Conservation (phyloP, 2,329 filamentous ascomycete genomes). For the Boeremia lycopersici region DNA sequence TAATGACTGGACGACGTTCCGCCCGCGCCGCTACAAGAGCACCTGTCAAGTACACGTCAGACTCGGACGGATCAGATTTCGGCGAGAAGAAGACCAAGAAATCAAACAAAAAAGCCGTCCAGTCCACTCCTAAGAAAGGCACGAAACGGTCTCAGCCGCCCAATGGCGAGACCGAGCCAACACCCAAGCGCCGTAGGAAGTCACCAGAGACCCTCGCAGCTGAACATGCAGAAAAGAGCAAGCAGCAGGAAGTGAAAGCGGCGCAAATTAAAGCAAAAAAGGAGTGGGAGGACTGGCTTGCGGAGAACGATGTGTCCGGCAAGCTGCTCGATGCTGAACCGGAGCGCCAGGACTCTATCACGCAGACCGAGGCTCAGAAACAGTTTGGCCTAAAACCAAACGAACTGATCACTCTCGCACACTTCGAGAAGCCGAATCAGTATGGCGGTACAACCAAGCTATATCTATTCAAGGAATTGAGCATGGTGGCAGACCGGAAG, state of each 20-base stretch:
- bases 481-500: slow-evolving; percentile 3
- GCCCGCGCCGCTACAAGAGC: slow-evolving; percentile 18
- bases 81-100: slow-evolving; percentile 13
- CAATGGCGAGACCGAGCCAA: not conserved
- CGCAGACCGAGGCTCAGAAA: slow-evolving; percentile 4
- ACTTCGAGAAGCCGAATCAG: slow-evolving; percentile 1
- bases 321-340: not conserved
- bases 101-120: not conserved
- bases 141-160: not conserved
- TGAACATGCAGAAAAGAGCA: slow-evolving; percentile 1
- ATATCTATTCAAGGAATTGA: not conserved
- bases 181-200: slow-evolving; percentile 16
- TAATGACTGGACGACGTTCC: slow-evolving; percentile 22
- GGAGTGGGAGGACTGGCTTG: slow-evolving; percentile 11
- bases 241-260: slow-evolving; percentile 5
- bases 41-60: slow-evolving; percentile 23
- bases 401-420: not conserved
- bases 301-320: slow-evolving; percentile 4
- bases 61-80: slow-evolving; percentile 20
- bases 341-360: slow-evolving; percentile 1
- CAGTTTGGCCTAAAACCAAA: not conserved
- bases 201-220: slow-evolving; percentile 1
- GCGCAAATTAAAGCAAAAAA: slow-evolving; percentile 9
- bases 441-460: slow-evolving; percentile 4
- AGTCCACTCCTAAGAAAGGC: not conserved